A percentile compares a stretch with the other conserved stretches of the same genome.
Evolutionary conservation across 2,329 filamentous ascomycete genomes (phyloP).

Genomic region (Trichothecium sympodiale): DNA sequence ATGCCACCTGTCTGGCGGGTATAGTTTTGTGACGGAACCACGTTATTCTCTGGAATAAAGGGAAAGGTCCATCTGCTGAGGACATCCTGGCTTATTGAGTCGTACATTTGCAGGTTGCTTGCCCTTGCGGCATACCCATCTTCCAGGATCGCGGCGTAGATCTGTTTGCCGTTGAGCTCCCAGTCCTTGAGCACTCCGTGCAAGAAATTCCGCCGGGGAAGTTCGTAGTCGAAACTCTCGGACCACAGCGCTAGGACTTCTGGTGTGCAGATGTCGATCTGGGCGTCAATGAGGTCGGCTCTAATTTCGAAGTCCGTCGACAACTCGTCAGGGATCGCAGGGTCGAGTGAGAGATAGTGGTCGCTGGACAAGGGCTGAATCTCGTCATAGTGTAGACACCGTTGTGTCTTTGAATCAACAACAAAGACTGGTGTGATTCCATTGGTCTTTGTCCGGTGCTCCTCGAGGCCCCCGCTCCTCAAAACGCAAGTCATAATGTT

Average conservation of each 20-base stretch:
- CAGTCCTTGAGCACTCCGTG: constrained; percentile 93
- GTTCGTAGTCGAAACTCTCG: constrained; percentile 94
- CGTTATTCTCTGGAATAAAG: constrained; percentile 78
- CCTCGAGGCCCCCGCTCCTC: constrained; percentile 57
- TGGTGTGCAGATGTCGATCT: constrained; percentile 94
- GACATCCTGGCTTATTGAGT: constrained; percentile 79
- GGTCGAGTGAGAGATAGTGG: constrained; percentile 61
- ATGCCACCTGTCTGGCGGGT: constrained; percentile 56
- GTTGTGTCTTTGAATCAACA: constrained; percentile 65
- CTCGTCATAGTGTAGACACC: constrained; percentile 92
- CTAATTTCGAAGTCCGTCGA: constrained; percentile 68
- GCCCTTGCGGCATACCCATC: constrained; percentile 81
- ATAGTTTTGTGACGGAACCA: constrained; percentile 69
- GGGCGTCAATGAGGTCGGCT: constrained; percentile 82
- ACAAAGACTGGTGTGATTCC: constrained; percentile 75
- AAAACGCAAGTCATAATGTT: constrained; percentile 97
- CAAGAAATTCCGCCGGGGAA: constrained; percentile 77
- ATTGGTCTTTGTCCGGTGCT: constrained; percentile 67
- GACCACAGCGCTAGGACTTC: constrained; percentile 93
- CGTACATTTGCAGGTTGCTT: constrained; percentile 79
- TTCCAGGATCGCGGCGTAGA: constrained; percentile 77
- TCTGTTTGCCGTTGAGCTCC: constrained; percentile 93
- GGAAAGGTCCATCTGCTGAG: constrained; percentile 80
- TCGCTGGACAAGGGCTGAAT: constrained; percentile 59
- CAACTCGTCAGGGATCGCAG: constrained; percentile 62